Conservation (phyloP, 345 rosid species). For the Salix brachista region DNA sequence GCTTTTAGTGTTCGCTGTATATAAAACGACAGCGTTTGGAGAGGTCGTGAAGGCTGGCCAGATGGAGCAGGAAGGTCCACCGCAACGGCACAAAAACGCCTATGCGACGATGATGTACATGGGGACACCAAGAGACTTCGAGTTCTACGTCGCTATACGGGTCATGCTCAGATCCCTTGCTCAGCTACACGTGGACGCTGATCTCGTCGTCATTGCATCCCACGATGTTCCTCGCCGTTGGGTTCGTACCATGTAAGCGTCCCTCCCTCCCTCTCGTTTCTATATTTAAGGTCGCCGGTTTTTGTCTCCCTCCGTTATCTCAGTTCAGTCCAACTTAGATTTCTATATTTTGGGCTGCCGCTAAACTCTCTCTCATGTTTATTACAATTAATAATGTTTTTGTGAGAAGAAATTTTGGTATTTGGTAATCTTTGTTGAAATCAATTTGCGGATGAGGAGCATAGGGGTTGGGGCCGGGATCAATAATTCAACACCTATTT, state of each 20-base stretch:
- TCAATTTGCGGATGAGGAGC: neutral
- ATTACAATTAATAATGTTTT: neutral
- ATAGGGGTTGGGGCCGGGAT: neutral
- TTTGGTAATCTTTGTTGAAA: neutral
- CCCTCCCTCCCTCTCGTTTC: neutral
- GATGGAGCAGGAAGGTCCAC: neutral
- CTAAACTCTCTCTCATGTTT: neutral
- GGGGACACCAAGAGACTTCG: constrained; percentile 98
- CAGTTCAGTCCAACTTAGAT: neutral
- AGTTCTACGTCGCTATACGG: constrained; percentile 88
- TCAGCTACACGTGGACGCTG: constrained; percentile 65
- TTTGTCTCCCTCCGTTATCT: neutral
- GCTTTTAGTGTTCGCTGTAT: neutral
- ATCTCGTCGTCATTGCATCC: constrained; percentile 93
- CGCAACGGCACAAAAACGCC: constrained; percentile 57
- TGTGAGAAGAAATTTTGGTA: neutral
- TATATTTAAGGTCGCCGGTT: neutral
- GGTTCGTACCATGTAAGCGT: constrained; percentile 68
- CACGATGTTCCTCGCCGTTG: constrained; percentile 81
- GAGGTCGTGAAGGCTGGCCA: constrained; percentile 3
- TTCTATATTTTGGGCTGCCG: neutral
- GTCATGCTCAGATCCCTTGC: constrained; percentile 84
- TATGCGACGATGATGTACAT: constrained; percentile 99
- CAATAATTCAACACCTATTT: neutral
- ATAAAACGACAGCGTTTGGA: constrained; percentile 20